Evolutionary conservation across 495 filamentous ascomycete genomes (phyloP), one percentile per base, ranked within the genome.

Genomic region (Penicillium steckii): DNA sequence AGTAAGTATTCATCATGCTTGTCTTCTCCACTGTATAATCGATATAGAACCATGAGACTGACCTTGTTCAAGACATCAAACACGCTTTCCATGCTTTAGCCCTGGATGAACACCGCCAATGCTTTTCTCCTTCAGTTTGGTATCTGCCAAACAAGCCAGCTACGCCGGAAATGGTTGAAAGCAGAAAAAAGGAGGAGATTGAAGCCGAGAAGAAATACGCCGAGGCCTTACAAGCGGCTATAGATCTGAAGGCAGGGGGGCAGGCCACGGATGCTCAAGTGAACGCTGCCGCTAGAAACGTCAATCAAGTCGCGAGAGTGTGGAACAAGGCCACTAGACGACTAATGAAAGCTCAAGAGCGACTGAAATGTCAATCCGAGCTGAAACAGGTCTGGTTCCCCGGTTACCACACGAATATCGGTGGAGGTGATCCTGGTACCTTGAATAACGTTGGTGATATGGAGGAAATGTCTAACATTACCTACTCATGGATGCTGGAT

Each of bases 81-180:
- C 66, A 83, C 52, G 83, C 83, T 7, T 85, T 77, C 55, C 83
- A 86, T 23, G 83, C 82, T 27, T 57, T 85, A 10, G 72, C 80
- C 8, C 62, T 86, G 2, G 81, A 85, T 41, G 82, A 85, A 56
- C 59, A 67, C 18, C 71, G 81, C 1, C 61, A 62, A 0, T 64
- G 78, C 3, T 84, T 82, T 54, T 46, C 61, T 17, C 82, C 82
- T 2, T 75, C 78, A 1, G 47, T 85, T 5, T 85, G 80, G 80
- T 66, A 74, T 64, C 57, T 72, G 42, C 67, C 68, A 30, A 62
- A 44, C 13, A 52, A 52, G 17, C 46, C 25, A 24, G 46, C 46
- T 6, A 51, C 56, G 1, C 15, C 27, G 15, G 52, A 57, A 8
- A 30, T 60, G 30, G 33, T 61, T 17, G 46, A 56, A 37, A 50